These are phyloP conservation scores for Blastomyces parvus DNA, from an alignment of 2,329 filamentous ascomycete genomes.

Conservation along the genomic window DNA sequence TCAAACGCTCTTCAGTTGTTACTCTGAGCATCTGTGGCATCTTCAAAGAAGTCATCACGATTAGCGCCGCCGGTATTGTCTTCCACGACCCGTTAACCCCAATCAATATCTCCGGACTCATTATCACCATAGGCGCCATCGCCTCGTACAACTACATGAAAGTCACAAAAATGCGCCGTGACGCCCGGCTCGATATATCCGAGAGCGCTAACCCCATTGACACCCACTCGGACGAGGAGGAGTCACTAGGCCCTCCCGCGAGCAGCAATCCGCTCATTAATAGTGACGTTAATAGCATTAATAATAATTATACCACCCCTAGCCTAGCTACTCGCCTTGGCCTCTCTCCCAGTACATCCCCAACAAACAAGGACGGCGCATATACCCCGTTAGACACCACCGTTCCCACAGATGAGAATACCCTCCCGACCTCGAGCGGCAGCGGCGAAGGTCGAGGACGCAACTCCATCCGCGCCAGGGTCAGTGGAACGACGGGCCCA, in stretches of 20 bases:
- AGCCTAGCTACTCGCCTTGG: slow-evolving; percentile 1
- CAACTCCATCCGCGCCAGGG: neutral
- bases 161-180: slow-evolving; percentile 73
- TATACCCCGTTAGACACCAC: slow-evolving; percentile 5
- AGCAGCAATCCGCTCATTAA: neutral
- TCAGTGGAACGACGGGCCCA: neutral
- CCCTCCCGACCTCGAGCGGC: neutral
- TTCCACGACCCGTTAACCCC: slow-evolving; percentile 82
- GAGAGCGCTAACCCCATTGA: slow-evolving; percentile 18
- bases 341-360: neutral
- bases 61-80: slow-evolving; percentile 73
- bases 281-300: neutral
- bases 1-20: slow-evolving; percentile 91
- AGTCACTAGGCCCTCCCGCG: neutral
- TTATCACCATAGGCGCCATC: slow-evolving; percentile 85
- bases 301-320: neutral
- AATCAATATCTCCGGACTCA: slow-evolving; percentile 75
- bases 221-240: slow-evolving; percentile 13
- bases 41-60: slow-evolving; percentile 97
- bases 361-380: neutral
- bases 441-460: neutral
- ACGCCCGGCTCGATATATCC: slow-evolving; percentile 47
- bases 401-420: neutral
- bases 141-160: slow-evolving; percentile 91
- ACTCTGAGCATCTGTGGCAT: slow-evolving; percentile 95